phyloP scores from a whole-genome alignment of 768 basidiomycete species.

The Crepidotus variabilis region DNA sequence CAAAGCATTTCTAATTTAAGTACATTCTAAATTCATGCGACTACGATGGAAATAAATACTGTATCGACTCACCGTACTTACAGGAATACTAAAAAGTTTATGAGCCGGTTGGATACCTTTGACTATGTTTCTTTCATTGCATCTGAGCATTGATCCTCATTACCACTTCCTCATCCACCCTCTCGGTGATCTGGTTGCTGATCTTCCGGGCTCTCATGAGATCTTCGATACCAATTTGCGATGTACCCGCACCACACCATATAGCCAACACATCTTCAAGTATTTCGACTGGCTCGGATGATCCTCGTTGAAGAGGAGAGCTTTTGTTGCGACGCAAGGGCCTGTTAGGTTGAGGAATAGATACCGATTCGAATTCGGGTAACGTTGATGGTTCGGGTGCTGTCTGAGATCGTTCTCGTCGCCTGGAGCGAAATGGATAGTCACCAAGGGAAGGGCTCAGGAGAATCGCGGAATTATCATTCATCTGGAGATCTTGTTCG shows the following conservation, averaged over 20 bases:
- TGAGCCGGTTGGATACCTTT: too few relatives aligned
- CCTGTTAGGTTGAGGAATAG: conserved; percentile 6
- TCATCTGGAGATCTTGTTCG: not conserved
- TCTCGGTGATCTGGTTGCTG: conserved; percentile 42
- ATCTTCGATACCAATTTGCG: conserved; percentile 47
- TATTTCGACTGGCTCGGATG: conserved; percentile 38
- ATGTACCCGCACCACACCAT: conserved; percentile 33
- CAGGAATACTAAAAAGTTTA: too few relatives aligned
- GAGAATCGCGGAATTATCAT: conserved; percentile 1
- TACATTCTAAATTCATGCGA: too few relatives aligned
- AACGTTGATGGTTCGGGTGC: conserved; percentile 13
- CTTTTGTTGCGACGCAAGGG: conserved; percentile 34
- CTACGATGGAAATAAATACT: too few relatives aligned
- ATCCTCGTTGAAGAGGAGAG: conserved; percentile 16
- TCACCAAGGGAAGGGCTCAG: conserved; percentile 15
- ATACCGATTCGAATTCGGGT: conserved; percentile 1
- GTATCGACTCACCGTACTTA: too few relatives aligned
- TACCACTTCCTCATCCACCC: conserved; percentile 42
- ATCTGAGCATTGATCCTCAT: conserved; percentile 23
- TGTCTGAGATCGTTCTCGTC: conserved; percentile 19
- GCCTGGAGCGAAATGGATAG: conserved; percentile 10
- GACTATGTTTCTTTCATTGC: not conserved
- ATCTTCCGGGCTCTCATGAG: conserved; percentile 42
- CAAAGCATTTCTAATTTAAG: too few relatives aligned
- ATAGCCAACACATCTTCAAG: conserved; percentile 41